Evolutionary conservation across 192 early-diverging fungal genomes (phyloP), one percentile per base, ranked within the genome.

Genomic region (Dissophora globulifera): DNA sequence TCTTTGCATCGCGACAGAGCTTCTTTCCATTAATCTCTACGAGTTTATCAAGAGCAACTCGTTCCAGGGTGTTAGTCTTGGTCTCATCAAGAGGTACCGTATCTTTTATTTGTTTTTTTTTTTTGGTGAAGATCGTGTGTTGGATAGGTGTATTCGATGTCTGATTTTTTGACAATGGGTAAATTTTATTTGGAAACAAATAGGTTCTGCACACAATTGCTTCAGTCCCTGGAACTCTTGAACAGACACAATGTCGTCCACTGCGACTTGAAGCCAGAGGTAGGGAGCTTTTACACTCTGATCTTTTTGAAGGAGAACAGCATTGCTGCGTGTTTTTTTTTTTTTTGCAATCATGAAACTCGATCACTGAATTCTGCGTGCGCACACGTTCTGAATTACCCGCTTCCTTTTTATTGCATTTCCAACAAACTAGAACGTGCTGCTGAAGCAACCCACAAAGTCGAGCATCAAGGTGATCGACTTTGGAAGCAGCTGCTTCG

Each of bases 401-500:
- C n/a, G n/a, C n/a, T n/a, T n/a, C n/a, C n/a, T n/a, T n/a, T n/a
- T n/a, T n/a, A n/a, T n/a, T n/a, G n/a, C n/a, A n/a, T n/a, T n/a
- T n/a, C n/a, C n/a, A n/a, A n/a, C n/a, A n/a, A n/a, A n/a, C n/a
- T n/a, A n/a, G 87, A 98, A 98, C 70, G 88, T 98, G 11, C 59
- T 98, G 58, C 78, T 98, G 19, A 88, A 87, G 51, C 88, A 91
- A 53, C 87, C 91, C 26, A 79, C 85, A 50, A 85, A 85, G 27
- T 90, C 88, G 47, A 85, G 82, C 27, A 94, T 99, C 80, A 99
- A 99, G 85, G 95, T 99, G 17, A 99, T 99, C 81, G 97, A 99
- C 78, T 96, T 99, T 68, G 97, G 97, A 32, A 94, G 92, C 62
- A 94, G 92, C 78, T 99, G 97, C 67, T 90, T 93, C 26, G 93